A percentile compares a stretch with the other conserved stretches of the same genome.
phyloP scores from a whole-genome alignment of 2,329 filamentous ascomycete genomes.

The Colletotrichum somersetense region DNA sequence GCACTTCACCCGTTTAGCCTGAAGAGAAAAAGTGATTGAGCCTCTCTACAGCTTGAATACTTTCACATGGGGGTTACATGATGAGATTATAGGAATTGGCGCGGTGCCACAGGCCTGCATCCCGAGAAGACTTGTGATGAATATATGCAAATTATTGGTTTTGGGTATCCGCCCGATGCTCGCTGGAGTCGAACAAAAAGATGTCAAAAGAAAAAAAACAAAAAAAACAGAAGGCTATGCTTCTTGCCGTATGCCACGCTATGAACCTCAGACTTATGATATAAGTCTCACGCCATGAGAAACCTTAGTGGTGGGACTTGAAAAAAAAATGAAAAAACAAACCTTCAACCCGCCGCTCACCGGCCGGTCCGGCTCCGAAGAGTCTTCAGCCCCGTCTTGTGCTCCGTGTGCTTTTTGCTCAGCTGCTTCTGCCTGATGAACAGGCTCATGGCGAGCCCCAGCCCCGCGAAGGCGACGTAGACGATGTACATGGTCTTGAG shows the following conservation, averaged over 20 bases:
- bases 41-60: neutral
- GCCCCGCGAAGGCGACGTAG: constrained; percentile 62
- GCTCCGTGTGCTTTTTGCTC: constrained; percentile 67
- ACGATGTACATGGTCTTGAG: constrained; percentile 70
- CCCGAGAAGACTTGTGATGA: neutral
- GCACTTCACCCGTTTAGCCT: constrained; percentile 32
- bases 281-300: neutral
- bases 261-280: neutral
- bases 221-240: neutral
- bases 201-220: neutral
- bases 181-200: constrained; percentile 3
- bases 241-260: constrained; percentile 3
- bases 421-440: constrained; percentile 64
- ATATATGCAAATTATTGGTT: neutral
- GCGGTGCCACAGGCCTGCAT: neutral
- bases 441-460: constrained; percentile 61
- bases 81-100: too few species aligned
- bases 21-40: constrained; percentile 18
- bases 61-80: neutral
- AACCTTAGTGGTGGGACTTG: too few species aligned
- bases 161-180: constrained; percentile 34
- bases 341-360: neutral
- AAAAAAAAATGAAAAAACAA: neutral
- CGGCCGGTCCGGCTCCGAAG: constrained; percentile 46
- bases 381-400: constrained; percentile 68